Conservation (phyloP, 192 early-diverging fungal genomes). For the Gonapodya prolifera region DNA sequence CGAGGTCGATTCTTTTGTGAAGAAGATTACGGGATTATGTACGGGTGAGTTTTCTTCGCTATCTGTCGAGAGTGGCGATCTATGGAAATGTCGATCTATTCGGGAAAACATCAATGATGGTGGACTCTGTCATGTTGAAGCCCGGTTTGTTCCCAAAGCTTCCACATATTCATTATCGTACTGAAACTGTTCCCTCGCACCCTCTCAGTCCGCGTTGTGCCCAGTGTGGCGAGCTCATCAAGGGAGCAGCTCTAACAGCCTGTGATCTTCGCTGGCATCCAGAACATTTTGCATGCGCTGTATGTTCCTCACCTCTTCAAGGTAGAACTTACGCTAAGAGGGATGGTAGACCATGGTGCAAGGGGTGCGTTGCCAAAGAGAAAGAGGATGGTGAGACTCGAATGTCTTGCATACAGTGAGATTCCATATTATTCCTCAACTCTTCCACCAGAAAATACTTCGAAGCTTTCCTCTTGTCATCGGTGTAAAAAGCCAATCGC, state of each 20-base stretch:
- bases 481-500: constrained; percentile 24
- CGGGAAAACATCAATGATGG: no score
- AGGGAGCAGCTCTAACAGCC: constrained; percentile 29
- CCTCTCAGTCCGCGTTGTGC: constrained; percentile 28
- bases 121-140: no score
- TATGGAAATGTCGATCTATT: no score
- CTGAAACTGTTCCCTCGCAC: no score
- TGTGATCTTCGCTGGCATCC: constrained; percentile 35
- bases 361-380: constrained; percentile 20
- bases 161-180: no score
- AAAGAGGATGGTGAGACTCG: constrained; percentile 13
- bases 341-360: constrained; percentile 31
- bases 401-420: background rate
- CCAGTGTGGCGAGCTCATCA: constrained; percentile 26
- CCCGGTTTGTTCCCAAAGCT: no score
- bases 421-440: constrained; percentile 1
- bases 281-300: constrained; percentile 28
- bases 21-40: constrained; percentile 21
- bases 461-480: constrained; percentile 15
- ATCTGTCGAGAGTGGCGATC: background rate
- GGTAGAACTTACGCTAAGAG: constrained; percentile 25
- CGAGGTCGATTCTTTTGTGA: constrained; percentile 24
- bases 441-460: constrained; percentile 2
- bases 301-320: constrained; percentile 15
- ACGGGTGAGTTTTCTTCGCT: constrained; percentile 12